Evolutionary conservation across 23 red algal species (phyloP).

Genomic region (Gracilariopsis chorda): DNA sequence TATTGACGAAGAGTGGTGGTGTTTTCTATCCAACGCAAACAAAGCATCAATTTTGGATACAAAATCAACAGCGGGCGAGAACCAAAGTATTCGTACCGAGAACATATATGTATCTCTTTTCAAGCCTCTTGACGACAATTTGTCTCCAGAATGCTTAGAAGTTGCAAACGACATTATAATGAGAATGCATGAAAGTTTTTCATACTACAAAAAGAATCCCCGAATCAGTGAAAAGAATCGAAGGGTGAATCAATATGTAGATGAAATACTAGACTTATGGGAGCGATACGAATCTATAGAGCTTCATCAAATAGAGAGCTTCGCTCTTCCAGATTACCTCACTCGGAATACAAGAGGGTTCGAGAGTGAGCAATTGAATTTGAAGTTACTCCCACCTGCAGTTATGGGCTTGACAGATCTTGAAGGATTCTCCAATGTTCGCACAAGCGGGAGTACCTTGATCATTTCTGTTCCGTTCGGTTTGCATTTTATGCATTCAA

Average conservation of each 20-base stretch:
- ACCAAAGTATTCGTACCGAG: background rate
- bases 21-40: background rate
- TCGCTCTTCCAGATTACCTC: background rate
- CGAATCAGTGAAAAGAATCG: background rate
- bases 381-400: background rate
- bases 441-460: background rate
- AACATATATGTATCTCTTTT: conserved; percentile 3
- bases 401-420: background rate
- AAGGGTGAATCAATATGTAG: background rate
- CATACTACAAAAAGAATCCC: background rate
- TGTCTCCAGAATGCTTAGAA: conserved; percentile 43
- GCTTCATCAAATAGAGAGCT: background rate
- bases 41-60: background rate
- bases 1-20: conserved; percentile 4
- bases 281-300: background rate
- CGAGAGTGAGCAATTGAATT: background rate
- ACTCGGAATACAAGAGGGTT: background rate
- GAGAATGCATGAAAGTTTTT: conserved; percentile 14
- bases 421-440: background rate
- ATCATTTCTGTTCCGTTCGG: background rate
- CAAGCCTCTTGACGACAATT: background rate
- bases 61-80: background rate
- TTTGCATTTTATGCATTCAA: background rate
- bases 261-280: background rate
- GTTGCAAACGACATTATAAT: conserved; percentile 30